Percentiles rank a stretch among this genome's conserved stretches.
Evolutionary conservation across 768 basidiomycete genomes (phyloP).

Genomic region (Suillus weaverae): DNA sequence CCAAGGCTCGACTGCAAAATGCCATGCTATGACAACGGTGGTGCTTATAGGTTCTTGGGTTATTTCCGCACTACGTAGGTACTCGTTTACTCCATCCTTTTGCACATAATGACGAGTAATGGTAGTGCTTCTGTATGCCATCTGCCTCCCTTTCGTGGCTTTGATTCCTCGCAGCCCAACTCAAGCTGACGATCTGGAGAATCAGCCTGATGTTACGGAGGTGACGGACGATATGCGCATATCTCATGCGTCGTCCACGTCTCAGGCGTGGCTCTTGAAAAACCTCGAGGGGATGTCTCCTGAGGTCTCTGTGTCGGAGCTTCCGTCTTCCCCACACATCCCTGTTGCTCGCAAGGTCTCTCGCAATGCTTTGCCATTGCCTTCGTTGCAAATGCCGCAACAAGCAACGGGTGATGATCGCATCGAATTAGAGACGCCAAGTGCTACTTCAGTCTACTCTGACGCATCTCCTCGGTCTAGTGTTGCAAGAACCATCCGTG

Average conservation of each 20-base stretch:
- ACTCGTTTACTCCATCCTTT: background rate
- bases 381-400: conserved; percentile 5
- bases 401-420: background rate
- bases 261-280: conserved; percentile 11
- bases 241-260: conserved; percentile 5
- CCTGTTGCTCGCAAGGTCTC: background rate
- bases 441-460: background rate
- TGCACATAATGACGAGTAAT: background rate
- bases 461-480: conserved; percentile 5
- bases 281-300: conserved; percentile 13
- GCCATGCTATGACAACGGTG: conserved; percentile 29
- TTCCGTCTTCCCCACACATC: conserved; percentile 1
- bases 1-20: conserved; percentile 29
- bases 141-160: conserved; percentile 10
- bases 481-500: background rate
- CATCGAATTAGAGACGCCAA: background rate
- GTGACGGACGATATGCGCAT: conserved; percentile 4
- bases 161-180: conserved; percentile 11
- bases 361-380: conserved; percentile 4
- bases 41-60: conserved; percentile 34
- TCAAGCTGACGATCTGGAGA: conserved; percentile 20
- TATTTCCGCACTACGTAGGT: conserved; percentile 37
- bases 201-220: background rate
- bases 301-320: conserved; percentile 2
- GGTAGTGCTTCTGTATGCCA: conserved; percentile 10